Conservation (phyloP, 768 basidiomycete species). For the Harrya chromipes region DNA sequence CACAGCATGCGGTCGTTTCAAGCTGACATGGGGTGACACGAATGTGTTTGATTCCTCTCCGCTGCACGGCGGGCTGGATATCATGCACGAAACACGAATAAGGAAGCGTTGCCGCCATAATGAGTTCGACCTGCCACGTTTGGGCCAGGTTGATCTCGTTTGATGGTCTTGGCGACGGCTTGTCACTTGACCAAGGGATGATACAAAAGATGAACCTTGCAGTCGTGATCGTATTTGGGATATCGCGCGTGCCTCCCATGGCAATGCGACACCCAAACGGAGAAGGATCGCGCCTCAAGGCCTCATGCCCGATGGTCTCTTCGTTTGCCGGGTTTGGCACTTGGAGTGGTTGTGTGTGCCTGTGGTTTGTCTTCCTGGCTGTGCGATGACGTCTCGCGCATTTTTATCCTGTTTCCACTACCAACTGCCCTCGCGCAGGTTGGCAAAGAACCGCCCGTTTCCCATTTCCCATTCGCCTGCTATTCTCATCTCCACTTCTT, state of each 20-base stretch:
- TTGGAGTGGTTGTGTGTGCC: neutral
- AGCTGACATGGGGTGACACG: constrained; percentile 6
- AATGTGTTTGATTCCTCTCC: constrained; percentile 3
- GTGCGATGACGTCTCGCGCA: neutral
- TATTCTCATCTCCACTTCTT: no score
- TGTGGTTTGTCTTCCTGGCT: neutral
- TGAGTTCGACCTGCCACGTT: constrained; percentile 15
- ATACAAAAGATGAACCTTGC: constrained; percentile 17
- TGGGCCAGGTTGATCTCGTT: constrained; percentile 7
- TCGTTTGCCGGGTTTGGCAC: neutral
- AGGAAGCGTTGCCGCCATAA: constrained; percentile 8
- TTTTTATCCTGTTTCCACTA: neutral
- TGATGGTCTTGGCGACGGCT: constrained; percentile 4
- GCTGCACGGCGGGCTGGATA: constrained; percentile 20
- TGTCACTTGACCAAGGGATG: constrained; percentile 3
- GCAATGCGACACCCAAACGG: constrained; percentile 3
- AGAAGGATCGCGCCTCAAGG: constrained; percentile 10
- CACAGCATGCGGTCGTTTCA: constrained; percentile 15
- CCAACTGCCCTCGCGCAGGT: neutral
- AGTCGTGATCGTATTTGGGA: constrained; percentile 4
- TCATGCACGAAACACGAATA: constrained; percentile 21
- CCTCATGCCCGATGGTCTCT: neutral
- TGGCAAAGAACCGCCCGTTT: neutral
- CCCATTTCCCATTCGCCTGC: no score
- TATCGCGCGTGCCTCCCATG: constrained; percentile 1